Percentiles rank a stretch among this genome's conserved stretches.
Evolutionary conservation across 164 flowering plant species (phyloP).

Genomic region (Paratinospora sagittata): DNA sequence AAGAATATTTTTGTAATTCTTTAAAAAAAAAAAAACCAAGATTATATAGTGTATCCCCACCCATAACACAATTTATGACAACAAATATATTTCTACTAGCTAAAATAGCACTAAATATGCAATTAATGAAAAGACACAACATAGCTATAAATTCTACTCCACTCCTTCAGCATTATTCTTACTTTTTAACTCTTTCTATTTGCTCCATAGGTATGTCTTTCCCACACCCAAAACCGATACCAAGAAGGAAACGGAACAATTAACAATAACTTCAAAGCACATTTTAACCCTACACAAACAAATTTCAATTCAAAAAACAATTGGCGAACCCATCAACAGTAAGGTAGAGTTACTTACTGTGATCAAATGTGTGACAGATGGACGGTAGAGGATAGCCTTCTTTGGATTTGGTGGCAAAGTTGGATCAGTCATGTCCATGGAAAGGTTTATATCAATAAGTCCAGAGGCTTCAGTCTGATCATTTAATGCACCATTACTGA

Average conservation of each 20-base stretch:
- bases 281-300: background rate
- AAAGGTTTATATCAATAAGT: constrained; percentile 71
- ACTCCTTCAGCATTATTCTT: too few species aligned
- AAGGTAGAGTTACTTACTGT: constrained; percentile 49
- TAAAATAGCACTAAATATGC: too few species aligned
- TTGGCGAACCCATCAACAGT: background rate
- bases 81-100: too few species aligned
- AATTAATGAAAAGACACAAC: constrained; percentile 21
- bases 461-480: constrained; percentile 76
- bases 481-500: constrained; percentile 44
- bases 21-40: constrained; percentile 32
- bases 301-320: background rate
- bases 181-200: background rate
- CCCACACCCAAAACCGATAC: background rate
- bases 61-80: too few species aligned
- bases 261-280: background rate
- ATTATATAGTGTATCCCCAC: constrained; percentile 45
- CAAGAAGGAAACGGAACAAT: background rate
- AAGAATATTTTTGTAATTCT: constrained; percentile 32
- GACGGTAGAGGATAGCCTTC: constrained; percentile 82
- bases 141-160: too few species aligned
- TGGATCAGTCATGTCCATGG: constrained; percentile 75
- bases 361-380: constrained; percentile 71
- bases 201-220: background rate
- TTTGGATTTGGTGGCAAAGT: constrained; percentile 84